A percentile compares a stretch with the other conserved stretches of the same genome.
These are phyloP conservation scores for Dendrobium nobile DNA, from an alignment of 106 monocot species.

Conservation along the genomic window DNA sequence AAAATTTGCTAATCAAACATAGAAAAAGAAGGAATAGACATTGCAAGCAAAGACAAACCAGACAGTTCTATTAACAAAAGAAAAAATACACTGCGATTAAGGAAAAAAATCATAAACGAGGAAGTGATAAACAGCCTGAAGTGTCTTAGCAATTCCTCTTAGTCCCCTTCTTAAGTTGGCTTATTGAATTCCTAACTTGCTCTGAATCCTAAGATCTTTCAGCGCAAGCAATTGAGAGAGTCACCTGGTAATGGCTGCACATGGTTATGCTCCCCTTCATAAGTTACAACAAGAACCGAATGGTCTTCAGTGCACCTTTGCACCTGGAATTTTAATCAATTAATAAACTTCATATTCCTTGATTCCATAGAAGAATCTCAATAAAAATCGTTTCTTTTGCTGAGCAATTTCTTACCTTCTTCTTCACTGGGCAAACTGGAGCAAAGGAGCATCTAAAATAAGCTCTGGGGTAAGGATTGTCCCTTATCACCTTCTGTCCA, in stretches of 20 bases:
- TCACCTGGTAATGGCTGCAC: not conserved
- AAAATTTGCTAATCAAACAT: too few species aligned
- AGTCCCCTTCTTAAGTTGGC: not conserved
- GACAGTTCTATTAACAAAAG: too few species aligned
- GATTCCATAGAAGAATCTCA: too few species aligned
- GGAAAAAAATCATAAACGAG: not conserved
- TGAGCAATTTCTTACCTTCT: slow-evolving; percentile 44
- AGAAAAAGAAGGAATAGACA: too few species aligned
- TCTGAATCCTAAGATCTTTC: not conserved
- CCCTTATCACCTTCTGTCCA: slow-evolving; percentile 74
- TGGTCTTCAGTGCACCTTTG: slow-evolving; percentile 52
- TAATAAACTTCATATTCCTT: too few species aligned
- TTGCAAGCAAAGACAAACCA: too few species aligned
- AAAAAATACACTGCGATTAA: not conserved
- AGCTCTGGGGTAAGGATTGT: slow-evolving; percentile 76
- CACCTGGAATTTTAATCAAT: slow-evolving; percentile 25
- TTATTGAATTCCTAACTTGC: not conserved
- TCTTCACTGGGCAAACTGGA: slow-evolving; percentile 72
- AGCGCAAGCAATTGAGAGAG: not conserved
- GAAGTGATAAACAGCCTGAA: not conserved
- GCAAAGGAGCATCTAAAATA: slow-evolving; percentile 82
- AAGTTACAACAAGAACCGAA: slow-evolving; percentile 49
- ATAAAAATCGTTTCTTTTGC: too few species aligned
- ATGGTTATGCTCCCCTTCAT: slow-evolving; percentile 62
- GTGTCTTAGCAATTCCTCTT: not conserved